Percentiles rank a stretch among this genome's conserved stretches.
Evolutionary conservation across 169 alveolate species (phyloP).

Genomic region (Amoebophrya sp.): DNA sequence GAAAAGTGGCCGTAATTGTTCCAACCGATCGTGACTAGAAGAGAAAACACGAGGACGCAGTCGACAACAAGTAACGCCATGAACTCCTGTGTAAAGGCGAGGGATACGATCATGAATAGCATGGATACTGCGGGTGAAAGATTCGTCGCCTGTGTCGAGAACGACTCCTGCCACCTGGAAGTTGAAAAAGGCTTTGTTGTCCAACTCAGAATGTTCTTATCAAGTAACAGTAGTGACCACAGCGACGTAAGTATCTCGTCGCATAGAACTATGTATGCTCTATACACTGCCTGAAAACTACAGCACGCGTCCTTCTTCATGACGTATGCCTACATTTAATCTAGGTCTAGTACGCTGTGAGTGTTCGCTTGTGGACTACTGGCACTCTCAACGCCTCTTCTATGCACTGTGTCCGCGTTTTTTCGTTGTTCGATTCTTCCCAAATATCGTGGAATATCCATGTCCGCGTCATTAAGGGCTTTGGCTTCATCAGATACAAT

Average conservation of each 20-base stretch:
- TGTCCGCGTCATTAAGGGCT: not conserved
- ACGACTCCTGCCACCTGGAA: not conserved
- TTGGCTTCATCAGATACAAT: not conserved
- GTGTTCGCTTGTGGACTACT: too few species aligned
- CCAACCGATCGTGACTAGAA: not conserved
- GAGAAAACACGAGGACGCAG: not conserved
- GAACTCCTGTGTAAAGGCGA: not conserved
- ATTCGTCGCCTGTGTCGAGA: not conserved
- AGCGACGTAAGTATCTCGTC: too few species aligned
- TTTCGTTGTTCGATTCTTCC: not conserved
- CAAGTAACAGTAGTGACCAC: too few species aligned
- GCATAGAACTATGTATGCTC: too few species aligned
- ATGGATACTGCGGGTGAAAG: not conserved
- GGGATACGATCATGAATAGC: not conserved
- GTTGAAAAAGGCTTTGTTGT: too few species aligned
- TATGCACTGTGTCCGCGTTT: not conserved
- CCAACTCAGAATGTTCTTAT: too few species aligned
- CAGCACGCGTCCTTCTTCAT: too few species aligned
- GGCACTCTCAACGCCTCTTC: not conserved
- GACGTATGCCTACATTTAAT: too few species aligned
- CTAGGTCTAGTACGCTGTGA: too few species aligned
- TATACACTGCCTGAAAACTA: too few species aligned
- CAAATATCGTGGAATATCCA: not conserved
- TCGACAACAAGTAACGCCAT: not conserved
- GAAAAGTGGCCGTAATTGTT: not conserved